Evolutionary conservation across 2,329 filamentous ascomycete species (phyloP).

Genomic region (Dichotomopilus funicola): DNA sequence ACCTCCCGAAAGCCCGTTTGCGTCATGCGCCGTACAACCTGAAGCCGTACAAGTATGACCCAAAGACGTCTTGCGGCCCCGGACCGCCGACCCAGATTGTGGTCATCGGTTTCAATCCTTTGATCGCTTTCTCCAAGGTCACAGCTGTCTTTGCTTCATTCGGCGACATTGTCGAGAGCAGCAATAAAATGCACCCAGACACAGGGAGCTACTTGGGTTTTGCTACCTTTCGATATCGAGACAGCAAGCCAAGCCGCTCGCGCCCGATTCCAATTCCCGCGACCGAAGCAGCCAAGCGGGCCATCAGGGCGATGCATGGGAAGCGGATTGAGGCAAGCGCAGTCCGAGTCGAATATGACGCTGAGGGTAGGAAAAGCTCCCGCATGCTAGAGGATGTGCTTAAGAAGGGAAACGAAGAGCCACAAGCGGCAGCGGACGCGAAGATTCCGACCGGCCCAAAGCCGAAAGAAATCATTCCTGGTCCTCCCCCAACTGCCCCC

Average conservation of each 20-base stretch:
- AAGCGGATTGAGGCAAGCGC: conserved; percentile 70
- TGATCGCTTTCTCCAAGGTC: conserved; percentile 73
- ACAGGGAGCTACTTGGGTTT: conserved; percentile 93
- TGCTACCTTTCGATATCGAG: conserved; percentile 83
- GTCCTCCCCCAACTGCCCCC: conserved; percentile 76
- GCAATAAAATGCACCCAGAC: conserved; percentile 90
- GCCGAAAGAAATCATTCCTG: conserved; percentile 42
- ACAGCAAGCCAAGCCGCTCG: conserved; percentile 52
- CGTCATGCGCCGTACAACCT: conserved; percentile 71
- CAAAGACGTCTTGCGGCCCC: conserved; percentile 76
- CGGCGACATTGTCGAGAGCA: conserved; percentile 82
- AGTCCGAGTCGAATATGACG: conserved; percentile 81
- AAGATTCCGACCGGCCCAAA: conserved; percentile 30
- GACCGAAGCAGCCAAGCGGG: conserved; percentile 72
- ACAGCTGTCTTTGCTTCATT: conserved; percentile 70
- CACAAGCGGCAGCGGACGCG: conserved; percentile 32
- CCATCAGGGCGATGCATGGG: conserved; percentile 69
- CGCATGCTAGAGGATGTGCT: conserved; percentile 71
- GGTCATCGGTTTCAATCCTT: conserved; percentile 91
- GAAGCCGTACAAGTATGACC: conserved; percentile 74
- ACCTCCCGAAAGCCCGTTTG: conserved; percentile 63
- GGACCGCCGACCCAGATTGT: conserved; percentile 87
- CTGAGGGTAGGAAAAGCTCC: conserved; percentile 76
- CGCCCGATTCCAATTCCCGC: conserved; percentile 55
- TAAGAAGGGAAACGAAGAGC: conserved; percentile 59